phyloP scores from a whole-genome alignment of 148 eudicot genomes.

The Amaranthus cruentus region DNA sequence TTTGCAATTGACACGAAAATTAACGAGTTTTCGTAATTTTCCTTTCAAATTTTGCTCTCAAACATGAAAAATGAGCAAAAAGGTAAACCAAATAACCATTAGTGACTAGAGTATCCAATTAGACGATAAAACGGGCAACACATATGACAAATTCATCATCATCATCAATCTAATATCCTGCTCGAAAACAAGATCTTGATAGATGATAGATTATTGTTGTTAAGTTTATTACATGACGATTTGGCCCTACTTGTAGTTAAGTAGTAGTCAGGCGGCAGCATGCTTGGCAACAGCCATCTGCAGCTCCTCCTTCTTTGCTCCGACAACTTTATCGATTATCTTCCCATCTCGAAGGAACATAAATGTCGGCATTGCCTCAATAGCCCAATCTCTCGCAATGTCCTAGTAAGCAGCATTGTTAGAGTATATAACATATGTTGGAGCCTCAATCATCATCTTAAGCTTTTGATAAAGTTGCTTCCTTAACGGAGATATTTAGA shows the following conservation, averaged over 20 bases:
- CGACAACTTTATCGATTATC: slow-evolving; percentile 45
- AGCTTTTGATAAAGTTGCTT: too few relatives aligned
- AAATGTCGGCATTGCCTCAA: slow-evolving; percentile 79
- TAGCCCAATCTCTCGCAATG: slow-evolving; percentile 46
- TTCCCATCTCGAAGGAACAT: slow-evolving; percentile 50
- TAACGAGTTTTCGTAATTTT: too few relatives aligned
- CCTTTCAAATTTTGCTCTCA: too few relatives aligned
- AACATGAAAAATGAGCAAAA: too few relatives aligned
- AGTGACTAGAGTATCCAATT: too few relatives aligned
- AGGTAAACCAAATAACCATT: too few relatives aligned
- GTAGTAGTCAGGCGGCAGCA: slow-evolving; percentile 12
- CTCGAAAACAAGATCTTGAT: too few relatives aligned
- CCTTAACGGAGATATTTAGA: not conserved
- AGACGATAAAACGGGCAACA: not conserved
- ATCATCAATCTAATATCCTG: not conserved
- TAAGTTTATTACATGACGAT: too few relatives aligned
- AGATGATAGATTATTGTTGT: too few relatives aligned
- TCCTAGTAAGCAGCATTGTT: slow-evolving; percentile 21
- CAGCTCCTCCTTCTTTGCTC: slow-evolving; percentile 60
- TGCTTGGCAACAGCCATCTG: slow-evolving; percentile 49
- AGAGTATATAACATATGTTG: too few relatives aligned
- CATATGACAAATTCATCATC: not conserved
- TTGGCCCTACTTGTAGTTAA: not conserved
- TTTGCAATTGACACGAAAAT: too few relatives aligned
- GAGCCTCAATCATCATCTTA: too few relatives aligned